phyloP scores from a whole-genome alignment of 768 basidiomycete genomes.

The Crassisporium funariophilum region DNA sequence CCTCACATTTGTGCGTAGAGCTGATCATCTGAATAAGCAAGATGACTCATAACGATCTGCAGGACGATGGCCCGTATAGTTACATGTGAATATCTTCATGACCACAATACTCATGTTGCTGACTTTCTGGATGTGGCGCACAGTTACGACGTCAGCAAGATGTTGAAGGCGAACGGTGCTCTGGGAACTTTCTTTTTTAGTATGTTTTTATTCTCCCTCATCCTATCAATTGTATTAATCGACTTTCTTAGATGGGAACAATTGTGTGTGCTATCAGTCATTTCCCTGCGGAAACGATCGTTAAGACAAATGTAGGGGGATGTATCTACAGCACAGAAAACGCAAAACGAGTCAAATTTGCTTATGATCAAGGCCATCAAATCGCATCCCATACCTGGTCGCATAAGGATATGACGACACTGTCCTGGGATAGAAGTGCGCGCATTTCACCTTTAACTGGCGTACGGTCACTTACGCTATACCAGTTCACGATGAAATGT shows the following conservation, averaged over 20 bases:
- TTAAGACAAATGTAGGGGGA: too few species aligned
- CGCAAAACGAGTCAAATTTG: too few species aligned
- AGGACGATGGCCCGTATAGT: slow-evolving; percentile 20
- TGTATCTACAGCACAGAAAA: too few species aligned
- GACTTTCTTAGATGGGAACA: slow-evolving; percentile 25
- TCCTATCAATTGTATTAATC: not conserved
- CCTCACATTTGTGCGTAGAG: slow-evolving; percentile 29
- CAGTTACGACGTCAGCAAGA: slow-evolving; percentile 23
- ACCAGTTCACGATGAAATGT: slow-evolving; percentile 24
- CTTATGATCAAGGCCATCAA: too few species aligned
- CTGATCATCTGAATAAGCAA: not conserved
- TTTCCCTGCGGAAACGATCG: too few species aligned
- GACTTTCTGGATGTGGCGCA: not conserved
- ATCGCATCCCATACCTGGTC: too few species aligned
- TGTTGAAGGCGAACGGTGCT: slow-evolving; percentile 25
- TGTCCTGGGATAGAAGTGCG: slow-evolving; percentile 30
- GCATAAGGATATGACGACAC: too few species aligned
- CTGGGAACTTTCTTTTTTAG: slow-evolving; percentile 37
- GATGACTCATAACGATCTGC: not conserved
- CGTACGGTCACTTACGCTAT: not conserved
- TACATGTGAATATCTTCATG: slow-evolving; percentile 14
- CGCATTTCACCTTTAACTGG: not conserved
- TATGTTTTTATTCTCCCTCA: slow-evolving; percentile 8
- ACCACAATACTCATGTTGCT: not conserved
- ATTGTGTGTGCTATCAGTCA: too few species aligned